Percentiles rank a stretch among this genome's conserved stretches.
Conservation (phyloP, 176 grass and related monocot species). For the Metroxylon sagu region DNA sequence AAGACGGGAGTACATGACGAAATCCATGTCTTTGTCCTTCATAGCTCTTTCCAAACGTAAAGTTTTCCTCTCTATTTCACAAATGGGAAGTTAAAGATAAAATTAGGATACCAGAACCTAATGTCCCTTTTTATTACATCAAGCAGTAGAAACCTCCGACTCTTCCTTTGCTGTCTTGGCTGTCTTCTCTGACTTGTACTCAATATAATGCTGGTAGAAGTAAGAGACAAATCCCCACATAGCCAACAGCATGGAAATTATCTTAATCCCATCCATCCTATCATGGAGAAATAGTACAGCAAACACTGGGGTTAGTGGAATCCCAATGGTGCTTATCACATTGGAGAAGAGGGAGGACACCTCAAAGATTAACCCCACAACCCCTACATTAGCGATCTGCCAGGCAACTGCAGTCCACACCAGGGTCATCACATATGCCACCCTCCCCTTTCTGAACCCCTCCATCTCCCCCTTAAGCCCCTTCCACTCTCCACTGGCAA, state of each 20-base stretch:
- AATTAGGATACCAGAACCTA: too few relatives aligned
- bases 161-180: too few relatives aligned
- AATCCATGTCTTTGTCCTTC: too few relatives aligned
- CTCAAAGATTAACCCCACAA: constrained; percentile 44
- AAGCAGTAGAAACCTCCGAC: constrained; percentile 7
- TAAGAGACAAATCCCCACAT: constrained; percentile 86
- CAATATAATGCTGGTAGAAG: constrained; percentile 60
- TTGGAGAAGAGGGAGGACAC: constrained; percentile 90
- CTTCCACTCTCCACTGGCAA: constrained; percentile 66
- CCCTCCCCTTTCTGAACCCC: constrained; percentile 36
- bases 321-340: constrained; percentile 52
- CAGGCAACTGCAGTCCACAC: constrained; percentile 44
- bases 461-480: constrained; percentile 36
- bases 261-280: constrained; percentile 76
- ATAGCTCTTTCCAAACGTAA: too few relatives aligned
- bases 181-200: too few relatives aligned
- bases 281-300: constrained; percentile 76
- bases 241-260: constrained; percentile 65
- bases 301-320: constrained; percentile 18
- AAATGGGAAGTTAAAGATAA: too few relatives aligned
- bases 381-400: constrained; percentile 54
- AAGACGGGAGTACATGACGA: too few relatives aligned
- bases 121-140: too few relatives aligned
- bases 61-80: too few relatives aligned
- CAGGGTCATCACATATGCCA: constrained; percentile 60